Percentiles rank a stretch among this genome's conserved stretches.
Conservation (phyloP, 495 filamentous ascomycete species). For the Sabuloglossum arenarium region DNA sequence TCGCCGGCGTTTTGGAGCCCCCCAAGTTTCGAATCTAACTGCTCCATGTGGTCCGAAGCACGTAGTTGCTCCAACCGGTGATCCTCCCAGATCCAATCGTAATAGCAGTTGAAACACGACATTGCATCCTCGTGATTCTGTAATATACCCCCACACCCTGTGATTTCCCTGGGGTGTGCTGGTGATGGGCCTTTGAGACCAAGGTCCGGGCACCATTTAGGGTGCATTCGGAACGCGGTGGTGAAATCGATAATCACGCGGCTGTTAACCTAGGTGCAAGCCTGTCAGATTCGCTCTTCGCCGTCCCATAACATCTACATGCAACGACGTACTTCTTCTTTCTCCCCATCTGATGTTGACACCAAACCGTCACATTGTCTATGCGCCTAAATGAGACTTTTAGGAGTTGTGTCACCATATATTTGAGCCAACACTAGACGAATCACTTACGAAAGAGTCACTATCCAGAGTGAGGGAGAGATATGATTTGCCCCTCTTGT, state of each 20-base stretch:
- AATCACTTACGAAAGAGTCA: neutral
- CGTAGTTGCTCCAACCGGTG: neutral
- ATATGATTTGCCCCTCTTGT: conserved; percentile 4
- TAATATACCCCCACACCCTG: conserved; percentile 7
- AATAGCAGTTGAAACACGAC: neutral
- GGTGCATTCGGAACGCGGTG: conserved; percentile 17
- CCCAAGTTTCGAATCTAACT: neutral
- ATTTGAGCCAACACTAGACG: neutral
- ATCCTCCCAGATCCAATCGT: neutral
- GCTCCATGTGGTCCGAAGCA: neutral
- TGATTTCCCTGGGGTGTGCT: conserved; percentile 6
- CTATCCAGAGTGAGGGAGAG: neutral
- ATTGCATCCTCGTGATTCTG: neutral
- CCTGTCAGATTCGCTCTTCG: neutral
- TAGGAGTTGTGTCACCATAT: neutral
- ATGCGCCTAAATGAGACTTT: neutral
- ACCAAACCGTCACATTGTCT: neutral
- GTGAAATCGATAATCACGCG: conserved; percentile 29
- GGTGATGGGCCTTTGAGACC: neutral
- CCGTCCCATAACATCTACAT: conserved; percentile 14
- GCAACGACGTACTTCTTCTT: conserved; percentile 19
- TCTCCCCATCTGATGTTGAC: conserved; percentile 12
- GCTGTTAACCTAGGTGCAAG: conserved; percentile 19
- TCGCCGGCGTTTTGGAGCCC: neutral
- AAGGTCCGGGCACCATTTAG: conserved; percentile 5